Evolutionary conservation across 352 stramenopile genomes (phyloP).

Genomic region (Pythium brachiatum): DNA sequence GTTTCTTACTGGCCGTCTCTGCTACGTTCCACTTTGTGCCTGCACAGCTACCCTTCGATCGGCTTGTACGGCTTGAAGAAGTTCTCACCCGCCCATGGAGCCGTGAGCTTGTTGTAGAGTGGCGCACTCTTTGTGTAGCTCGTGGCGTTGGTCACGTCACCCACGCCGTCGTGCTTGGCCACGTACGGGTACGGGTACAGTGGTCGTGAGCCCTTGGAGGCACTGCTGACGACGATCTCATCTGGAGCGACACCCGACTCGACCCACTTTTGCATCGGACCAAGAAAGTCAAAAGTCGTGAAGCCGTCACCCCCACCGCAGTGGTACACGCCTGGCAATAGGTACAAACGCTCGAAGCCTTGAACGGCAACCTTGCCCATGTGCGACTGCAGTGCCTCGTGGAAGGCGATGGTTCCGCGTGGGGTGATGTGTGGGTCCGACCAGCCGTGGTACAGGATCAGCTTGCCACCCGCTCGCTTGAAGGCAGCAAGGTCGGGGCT

Average conservation of each 20-base stretch:
- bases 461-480: conserved; percentile 34
- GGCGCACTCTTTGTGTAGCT: conserved; percentile 26
- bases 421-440: conserved; percentile 48
- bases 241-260: conserved; percentile 30
- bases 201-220: conserved; percentile 12
- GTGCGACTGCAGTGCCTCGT: conserved; percentile 33
- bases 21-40: too few relatives aligned
- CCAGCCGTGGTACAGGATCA: conserved; percentile 51
- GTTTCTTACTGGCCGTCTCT: too few relatives aligned
- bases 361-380: conserved; percentile 32
- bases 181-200: conserved; percentile 25
- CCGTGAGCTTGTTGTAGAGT: conserved; percentile 34
- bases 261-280: conserved; percentile 44
- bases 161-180: conserved; percentile 13
- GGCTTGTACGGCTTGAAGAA: conserved; percentile 18
- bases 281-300: conserved; percentile 39
- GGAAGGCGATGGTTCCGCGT: conserved; percentile 40
- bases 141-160: conserved; percentile 8
- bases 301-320: conserved; percentile 39
- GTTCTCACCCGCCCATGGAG: conserved; percentile 9
- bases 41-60: conserved; percentile 10
- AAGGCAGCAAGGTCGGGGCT: conserved; percentile 39
- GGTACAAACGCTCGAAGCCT: conserved; percentile 44
- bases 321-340: conserved; percentile 46
- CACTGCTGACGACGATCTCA: conserved; percentile 26